These are phyloP conservation scores for Naganishia albida DNA, from an alignment of 1,284 basidiomycete species.

Conservation along the genomic window DNA sequence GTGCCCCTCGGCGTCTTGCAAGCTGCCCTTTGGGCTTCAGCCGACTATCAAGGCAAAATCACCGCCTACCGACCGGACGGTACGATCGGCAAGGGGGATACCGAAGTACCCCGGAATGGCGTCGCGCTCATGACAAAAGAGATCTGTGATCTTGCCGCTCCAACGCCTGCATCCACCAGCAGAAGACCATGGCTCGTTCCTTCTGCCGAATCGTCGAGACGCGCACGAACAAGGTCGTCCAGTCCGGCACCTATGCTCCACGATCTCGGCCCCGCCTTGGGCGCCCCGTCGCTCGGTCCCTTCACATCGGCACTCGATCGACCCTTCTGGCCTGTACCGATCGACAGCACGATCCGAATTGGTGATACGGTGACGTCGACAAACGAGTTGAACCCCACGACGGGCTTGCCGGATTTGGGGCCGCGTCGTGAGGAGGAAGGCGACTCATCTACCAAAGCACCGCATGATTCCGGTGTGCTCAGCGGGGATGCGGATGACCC, in stretches of 20 bases:
- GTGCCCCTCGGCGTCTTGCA: conserved; percentile 70
- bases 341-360: conserved; percentile 74
- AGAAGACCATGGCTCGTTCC: conserved; percentile 1
- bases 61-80: conserved; percentile 37
- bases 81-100: conserved; percentile 18
- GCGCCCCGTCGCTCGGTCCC: neutral
- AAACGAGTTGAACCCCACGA: conserved; percentile 12
- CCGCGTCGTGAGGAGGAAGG: conserved; percentile 38
- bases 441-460: conserved; percentile 60
- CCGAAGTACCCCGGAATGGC: conserved; percentile 35
- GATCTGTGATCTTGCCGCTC: conserved; percentile 35
- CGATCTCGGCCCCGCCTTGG: neutral
- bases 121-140: conserved; percentile 42
- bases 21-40: conserved; percentile 69
- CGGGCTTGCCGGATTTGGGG: conserved; percentile 47
- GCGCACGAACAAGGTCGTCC: neutral
- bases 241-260: neutral
- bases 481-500: conserved; percentile 51
- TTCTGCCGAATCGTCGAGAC: neutral
- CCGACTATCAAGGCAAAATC: conserved; percentile 46
- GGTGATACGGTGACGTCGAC: conserved; percentile 62
- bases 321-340: conserved; percentile 69
- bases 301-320: conserved; percentile 33
- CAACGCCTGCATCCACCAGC: neutral
- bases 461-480: conserved; percentile 49